These are phyloP conservation scores for Penicillium canescens DNA, from an alignment of 495 filamentous ascomycete genomes.

Conservation along the genomic window DNA sequence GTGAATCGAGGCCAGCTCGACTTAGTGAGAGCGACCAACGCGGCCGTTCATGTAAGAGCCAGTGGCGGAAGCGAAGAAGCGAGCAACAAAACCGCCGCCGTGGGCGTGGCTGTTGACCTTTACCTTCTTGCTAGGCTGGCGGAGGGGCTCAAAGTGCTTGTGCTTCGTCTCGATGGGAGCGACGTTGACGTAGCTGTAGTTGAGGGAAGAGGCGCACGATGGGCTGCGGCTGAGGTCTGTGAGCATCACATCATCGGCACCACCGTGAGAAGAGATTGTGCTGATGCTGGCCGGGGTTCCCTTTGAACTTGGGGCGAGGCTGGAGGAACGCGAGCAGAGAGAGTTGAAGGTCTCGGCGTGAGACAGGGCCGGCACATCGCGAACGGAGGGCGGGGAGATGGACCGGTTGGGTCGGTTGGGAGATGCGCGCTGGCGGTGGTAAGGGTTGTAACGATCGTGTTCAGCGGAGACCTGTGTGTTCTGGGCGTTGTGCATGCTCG, in stretches of 20 bases:
- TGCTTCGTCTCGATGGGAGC: conserved; percentile 21
- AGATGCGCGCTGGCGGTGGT: conserved; percentile 39
- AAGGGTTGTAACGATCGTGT: conserved; percentile 38
- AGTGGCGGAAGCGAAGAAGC: conserved; percentile 45
- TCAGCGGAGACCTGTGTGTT: conserved; percentile 34
- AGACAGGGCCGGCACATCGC: conserved; percentile 48
- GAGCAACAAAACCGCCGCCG: conserved; percentile 40
- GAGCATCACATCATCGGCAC: conserved; percentile 38
- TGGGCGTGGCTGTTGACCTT: conserved; percentile 28
- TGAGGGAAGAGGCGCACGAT: conserved; percentile 26
- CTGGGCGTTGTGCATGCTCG: conserved; percentile 31
- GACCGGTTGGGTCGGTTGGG: conserved; percentile 36
- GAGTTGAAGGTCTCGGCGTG: conserved; percentile 47
- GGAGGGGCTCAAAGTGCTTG: conserved; percentile 23
- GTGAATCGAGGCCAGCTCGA: conserved; percentile 21
- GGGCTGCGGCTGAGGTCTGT: conserved; percentile 37
- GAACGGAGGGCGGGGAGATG: conserved; percentile 51
- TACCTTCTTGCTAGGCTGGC: conserved; percentile 47
- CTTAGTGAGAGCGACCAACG: conserved; percentile 34
- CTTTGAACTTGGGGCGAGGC: conserved; percentile 42
- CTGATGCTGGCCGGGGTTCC: conserved; percentile 45
- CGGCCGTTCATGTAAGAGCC: conserved; percentile 45
- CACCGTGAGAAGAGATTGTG: conserved; percentile 39
- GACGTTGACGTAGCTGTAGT: conserved; percentile 38
- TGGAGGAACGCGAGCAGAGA: conserved; percentile 50